Base-by-base conservation (phyloP, 805 yeast genomes). In the Starmerella potacharoeniae region DNA sequence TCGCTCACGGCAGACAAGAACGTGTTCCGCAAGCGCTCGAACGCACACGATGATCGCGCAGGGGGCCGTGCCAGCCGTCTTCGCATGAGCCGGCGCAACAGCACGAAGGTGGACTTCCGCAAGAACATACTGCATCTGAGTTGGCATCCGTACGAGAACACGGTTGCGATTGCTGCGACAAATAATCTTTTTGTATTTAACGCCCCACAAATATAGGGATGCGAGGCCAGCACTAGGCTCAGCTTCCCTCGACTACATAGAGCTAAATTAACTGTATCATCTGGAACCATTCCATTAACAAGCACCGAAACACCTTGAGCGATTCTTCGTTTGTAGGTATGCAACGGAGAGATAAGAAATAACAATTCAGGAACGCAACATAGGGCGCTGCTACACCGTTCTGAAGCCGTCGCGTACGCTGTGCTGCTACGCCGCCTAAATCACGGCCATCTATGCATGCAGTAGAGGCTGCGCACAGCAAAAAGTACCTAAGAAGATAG, bases 141-240 rank as follows among this genome's bases (percentile, higher is more conserved):
- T 69, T 93, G 99, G 98, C 98, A 93, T 75, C 98, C 99, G 60
- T 77, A 76, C 63, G 98, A 95, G 73, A 88, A 93, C 73, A 83
- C 93, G 52, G 95, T 93, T 62, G 98, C 98, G 44, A 86, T 93
- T 66, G 97, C 97, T 49, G 97, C 98, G 17, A 93, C 99, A 28
- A 95, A 93, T 74, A 93, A 93, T 73, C 63, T 71, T 53, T 71
- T 71, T 65, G 73, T 71, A 56, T 71, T 71, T 56, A 64, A 63
- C 43, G 65, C 65, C 16, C 61, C 59, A 34, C 44, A 53, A 8
- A 17, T 46, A 46, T 46, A 34, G 16, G n/a, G 9, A 30, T n/a
- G 34, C 11, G 30, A 11, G 45, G 45, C 48, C 22, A 44, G 22
- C 22, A 22, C 22, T 22, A 22, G 22, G 22, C 22, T 22, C 22